Base-by-base conservation (phyloP, 1,284 basidiomycete species). In the Fomitopsis schrenkii region DNA sequence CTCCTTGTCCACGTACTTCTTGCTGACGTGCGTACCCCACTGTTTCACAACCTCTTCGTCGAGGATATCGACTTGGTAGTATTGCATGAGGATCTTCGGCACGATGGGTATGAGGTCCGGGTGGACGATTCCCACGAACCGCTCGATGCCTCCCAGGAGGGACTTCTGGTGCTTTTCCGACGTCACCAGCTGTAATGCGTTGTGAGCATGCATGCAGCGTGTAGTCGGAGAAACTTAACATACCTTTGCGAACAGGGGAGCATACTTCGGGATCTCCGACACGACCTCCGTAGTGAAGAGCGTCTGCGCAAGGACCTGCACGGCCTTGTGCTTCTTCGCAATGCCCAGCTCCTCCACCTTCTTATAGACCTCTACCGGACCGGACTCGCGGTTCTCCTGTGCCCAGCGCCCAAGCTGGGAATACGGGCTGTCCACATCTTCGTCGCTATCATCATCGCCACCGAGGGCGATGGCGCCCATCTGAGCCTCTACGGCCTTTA, bases 1-100 rank as follows among this genome's bases (percentile, higher is more conserved):
- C 33, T 98, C 95, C 79, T 94, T 95, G 78, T 97, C 93, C 61
- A 97, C 94, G 74, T 97, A 98, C 82, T 99, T 98, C 83, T 94
- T 97, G 78, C 91, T 94, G 69, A 97, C 95, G 71, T 98, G 97
- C 6, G 94, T 98, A 36, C 95, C 96, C 96, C 96, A 99, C 67
- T 95, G 88, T 56, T 83, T 87, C 64, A 95, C 82, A 17, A 97
- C 83, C 35, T 95, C 95, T 75, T 99, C 97, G 19, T 98, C 95
- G 53, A 99, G 79, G 22, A 98, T 81, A 69, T 99, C 97, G 55
- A 83, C 84, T 77, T 99, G 96, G 77, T 98, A 99, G 67, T 97
- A 84, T 12, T 77, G 86, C 97, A 99, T 98, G 65, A 99, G 84
- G 65, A 97, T 89, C 79, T 98, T 98, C 52, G 95, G 94, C 8